phyloP scores from a whole-genome alignment of 202 grass and related monocot species.

The Panicum hallii region DNA sequence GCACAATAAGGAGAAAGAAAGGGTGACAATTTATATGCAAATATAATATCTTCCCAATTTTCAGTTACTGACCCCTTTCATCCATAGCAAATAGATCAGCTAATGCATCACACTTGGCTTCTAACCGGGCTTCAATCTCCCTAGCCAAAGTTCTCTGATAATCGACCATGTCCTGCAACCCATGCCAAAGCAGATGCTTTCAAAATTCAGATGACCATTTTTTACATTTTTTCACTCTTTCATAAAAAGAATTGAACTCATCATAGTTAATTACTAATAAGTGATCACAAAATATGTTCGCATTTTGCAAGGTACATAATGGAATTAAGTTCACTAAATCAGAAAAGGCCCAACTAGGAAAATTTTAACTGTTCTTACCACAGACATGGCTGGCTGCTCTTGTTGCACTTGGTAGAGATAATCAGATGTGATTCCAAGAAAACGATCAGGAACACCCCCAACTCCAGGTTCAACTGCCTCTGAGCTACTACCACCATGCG shows the following conservation, averaged over 20 bases:
- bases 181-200: constrained; percentile 43
- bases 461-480: constrained; percentile 72
- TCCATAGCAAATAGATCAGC: constrained; percentile 87
- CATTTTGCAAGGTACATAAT: background rate
- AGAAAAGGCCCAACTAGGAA: background rate
- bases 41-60: constrained; percentile 20
- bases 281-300: background rate
- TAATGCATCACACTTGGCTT: constrained; percentile 89
- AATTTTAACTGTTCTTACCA: constrained; percentile 42
- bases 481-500: constrained; percentile 33
- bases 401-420: constrained; percentile 95
- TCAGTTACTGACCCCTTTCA: constrained; percentile 69
- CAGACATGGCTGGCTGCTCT: constrained; percentile 65
- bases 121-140: constrained; percentile 89
- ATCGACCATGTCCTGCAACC: constrained; percentile 78
- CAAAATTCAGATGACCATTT: background rate
- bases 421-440: constrained; percentile 83
- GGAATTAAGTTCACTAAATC: background rate
- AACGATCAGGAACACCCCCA: constrained; percentile 84
- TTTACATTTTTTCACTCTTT: background rate
- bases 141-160: constrained; percentile 83
- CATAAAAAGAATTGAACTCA: background rate
- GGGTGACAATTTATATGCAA: background rate
- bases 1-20: background rate
- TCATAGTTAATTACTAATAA: background rate